These are phyloP conservation scores for Pseudogymnoascus verrucosus DNA, from an alignment of 2,329 filamentous ascomycete genomes.

Conservation along the genomic window DNA sequence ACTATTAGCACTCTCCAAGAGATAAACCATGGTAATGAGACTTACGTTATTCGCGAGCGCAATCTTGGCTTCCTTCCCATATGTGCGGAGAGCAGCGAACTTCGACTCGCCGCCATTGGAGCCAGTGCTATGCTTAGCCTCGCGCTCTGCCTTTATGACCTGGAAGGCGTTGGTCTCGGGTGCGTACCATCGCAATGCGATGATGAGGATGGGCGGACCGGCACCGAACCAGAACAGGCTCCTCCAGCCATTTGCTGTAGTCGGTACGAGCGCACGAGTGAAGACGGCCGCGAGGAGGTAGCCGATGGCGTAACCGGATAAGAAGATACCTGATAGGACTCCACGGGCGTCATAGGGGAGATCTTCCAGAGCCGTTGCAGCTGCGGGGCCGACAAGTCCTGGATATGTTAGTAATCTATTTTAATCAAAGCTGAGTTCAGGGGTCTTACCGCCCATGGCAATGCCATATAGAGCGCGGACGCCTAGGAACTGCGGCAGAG, in stretches of 20 bases:
- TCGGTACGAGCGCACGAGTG: slow-evolving; percentile 59
- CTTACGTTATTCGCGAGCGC: slow-evolving; percentile 48
- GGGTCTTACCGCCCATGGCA: slow-evolving; percentile 60
- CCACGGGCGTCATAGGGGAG: slow-evolving; percentile 22
- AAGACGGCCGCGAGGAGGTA: slow-evolving; percentile 37
- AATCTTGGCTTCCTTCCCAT: slow-evolving; percentile 65
- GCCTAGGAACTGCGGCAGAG: slow-evolving; percentile 48
- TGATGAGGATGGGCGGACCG: slow-evolving; percentile 68
- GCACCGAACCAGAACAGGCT: slow-evolving; percentile 83
- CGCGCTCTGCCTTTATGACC: slow-evolving; percentile 55
- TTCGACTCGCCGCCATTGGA: slow-evolving; percentile 58
- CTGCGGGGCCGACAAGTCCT: slow-evolving; percentile 61
- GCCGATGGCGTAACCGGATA: slow-evolving; percentile 22
- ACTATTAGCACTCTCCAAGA: too few species aligned
- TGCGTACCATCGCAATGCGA: slow-evolving; percentile 64
- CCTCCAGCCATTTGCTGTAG: slow-evolving; percentile 68
- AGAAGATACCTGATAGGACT: slow-evolving; percentile 22
- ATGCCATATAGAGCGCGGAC: slow-evolving; percentile 68
- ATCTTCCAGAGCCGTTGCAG: slow-evolving; percentile 66
- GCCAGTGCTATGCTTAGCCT: slow-evolving; percentile 48
- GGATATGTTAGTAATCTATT: background rate
- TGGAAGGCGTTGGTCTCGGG: slow-evolving; percentile 69
- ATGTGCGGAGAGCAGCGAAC: slow-evolving; percentile 56
- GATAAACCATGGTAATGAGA: too few species aligned
- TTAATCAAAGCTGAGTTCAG: background rate